Evolutionary conservation across 768 basidiomycete genomes (phyloP), one percentile per base, ranked within the genome.

Genomic region (Podaxis mareebaensis): DNA sequence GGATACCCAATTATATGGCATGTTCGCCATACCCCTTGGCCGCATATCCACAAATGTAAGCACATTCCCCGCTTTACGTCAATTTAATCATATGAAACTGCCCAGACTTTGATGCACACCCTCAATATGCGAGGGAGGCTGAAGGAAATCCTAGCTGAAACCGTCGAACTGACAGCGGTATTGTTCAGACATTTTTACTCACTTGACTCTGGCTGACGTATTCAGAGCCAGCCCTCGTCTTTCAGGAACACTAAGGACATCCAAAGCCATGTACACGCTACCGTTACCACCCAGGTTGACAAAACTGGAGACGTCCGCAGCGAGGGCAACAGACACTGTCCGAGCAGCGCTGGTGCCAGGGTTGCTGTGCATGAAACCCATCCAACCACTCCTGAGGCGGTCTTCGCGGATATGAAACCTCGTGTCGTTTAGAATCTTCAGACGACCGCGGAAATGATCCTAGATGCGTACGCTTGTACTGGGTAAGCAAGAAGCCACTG

Each of bases 1-100:
- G 38, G 58, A 78, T n/a, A 74, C 74, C 13, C 72, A 73, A 48
- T 62, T 76, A 13, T 74, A 76, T 38, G 72, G 74, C 15, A 72
- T 76, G 72, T 76, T 75, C 52, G 73, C 74, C 12, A 74, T 71
- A 52, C 75, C 75, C 7, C 67, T 76, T n/a, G 75, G 75, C 4
- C 73, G 75, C 10, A 76, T 83, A 61, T 83, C 83, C 64, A 81
- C 80, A 7, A 83, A 83, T 60, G 82, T 83, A 58, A 69, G 79
- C 70, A 52, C 3, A 24, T 12, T 5, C 49, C 24, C 26, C 20
- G 10, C 44, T 26, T 24, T 26, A 15, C 17, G 2, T 10, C 17
- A 24, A 24, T 10, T 11, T 17, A 48, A 54, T 39, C 10, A 13
- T 20, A 39, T 40, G 22, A 11, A n/a, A 22, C 12, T 22, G 8